These are phyloP conservation scores for Acorus gramineus DNA, from an alignment of 106 monocot genomes.

Conservation along the genomic window DNA sequence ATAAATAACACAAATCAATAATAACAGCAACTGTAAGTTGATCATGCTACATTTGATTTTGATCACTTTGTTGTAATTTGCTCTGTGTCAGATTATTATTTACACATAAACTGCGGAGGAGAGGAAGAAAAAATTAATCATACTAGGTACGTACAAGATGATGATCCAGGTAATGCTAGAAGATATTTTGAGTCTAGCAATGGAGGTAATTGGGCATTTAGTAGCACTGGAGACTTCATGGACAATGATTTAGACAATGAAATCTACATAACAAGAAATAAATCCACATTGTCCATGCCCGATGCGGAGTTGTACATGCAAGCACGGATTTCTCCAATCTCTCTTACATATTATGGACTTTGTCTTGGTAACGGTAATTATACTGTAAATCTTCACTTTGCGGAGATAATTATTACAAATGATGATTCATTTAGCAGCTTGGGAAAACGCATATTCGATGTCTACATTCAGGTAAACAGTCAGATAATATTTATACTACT, in stretches of 20 bases:
- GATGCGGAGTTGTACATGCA: conserved; percentile 27
- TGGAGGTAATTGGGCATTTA: conserved; percentile 39
- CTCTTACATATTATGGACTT: conserved; percentile 50
- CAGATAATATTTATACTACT: background rate
- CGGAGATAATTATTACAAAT: conserved; percentile 42
- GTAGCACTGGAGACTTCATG: conserved; percentile 37
- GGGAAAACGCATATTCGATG: conserved; percentile 48
- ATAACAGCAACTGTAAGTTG: background rate
- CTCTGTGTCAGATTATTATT: conserved; percentile 27
- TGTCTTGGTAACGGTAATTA: conserved; percentile 47
- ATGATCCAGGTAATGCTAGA: conserved; percentile 11
- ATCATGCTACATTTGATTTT: background rate
- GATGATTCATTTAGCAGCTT: conserved; percentile 26
- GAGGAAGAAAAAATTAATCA: conserved; percentile 10
- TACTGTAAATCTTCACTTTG: conserved; percentile 41
- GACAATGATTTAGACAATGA: background rate
- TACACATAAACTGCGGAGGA: conserved; percentile 62
- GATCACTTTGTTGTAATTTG: background rate
- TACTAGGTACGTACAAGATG: conserved; percentile 23
- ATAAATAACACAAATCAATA: background rate
- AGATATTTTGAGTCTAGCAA: conserved; percentile 14
- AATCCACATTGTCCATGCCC: conserved; percentile 13
- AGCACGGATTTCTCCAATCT: conserved; percentile 35
- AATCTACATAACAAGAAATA: conserved; percentile 24
- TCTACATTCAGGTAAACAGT: conserved; percentile 39